A percentile compares a stretch with the other conserved stretches of the same genome.
phyloP scores from a whole-genome alignment of 345 rosid genomes.

The Eucalyptus cloeziana region DNA sequence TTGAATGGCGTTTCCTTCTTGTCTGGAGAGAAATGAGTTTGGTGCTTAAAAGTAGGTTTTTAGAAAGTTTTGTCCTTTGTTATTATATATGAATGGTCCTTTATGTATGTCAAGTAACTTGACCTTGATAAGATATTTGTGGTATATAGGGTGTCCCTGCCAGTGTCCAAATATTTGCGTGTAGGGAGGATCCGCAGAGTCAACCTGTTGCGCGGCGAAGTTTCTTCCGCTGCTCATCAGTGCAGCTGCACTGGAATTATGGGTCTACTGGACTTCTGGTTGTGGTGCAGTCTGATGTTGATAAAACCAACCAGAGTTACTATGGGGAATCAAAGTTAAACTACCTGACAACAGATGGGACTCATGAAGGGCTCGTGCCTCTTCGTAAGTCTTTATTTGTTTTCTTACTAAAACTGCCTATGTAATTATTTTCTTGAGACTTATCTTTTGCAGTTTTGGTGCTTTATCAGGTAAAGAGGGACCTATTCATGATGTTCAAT shows the following conservation, averaged over 20 bases:
- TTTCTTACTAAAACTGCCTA: background rate
- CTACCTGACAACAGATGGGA: conserved; percentile 81
- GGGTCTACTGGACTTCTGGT: conserved; percentile 87
- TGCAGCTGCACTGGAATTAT: conserved; percentile 72
- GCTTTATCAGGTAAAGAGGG: conserved; percentile 81
- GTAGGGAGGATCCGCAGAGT: conserved; percentile 48
- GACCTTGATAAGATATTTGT: background rate
- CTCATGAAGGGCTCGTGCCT: conserved; percentile 82
- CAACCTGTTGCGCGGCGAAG: conserved; percentile 73
- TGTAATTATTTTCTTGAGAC: background rate
- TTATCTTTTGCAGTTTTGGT: conserved; percentile 7
- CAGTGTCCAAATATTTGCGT: conserved; percentile 82
- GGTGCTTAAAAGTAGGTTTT: background rate
- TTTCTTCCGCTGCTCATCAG: conserved; percentile 82
- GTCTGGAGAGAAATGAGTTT: background rate
- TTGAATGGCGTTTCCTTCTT: background rate
- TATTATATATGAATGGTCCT: background rate
- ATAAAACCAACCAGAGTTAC: conserved; percentile 92
- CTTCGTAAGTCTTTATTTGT: conserved; percentile 53
- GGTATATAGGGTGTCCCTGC: conserved; percentile 72
- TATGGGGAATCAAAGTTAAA: conserved; percentile 89
- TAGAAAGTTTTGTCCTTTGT: background rate
- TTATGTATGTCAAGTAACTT: background rate
- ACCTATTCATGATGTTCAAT: conserved; percentile 94
- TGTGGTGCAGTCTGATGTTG: conserved; percentile 87